phyloP scores from a whole-genome alignment of 768 basidiomycete genomes.

The Amanita jacksonii region DNA sequence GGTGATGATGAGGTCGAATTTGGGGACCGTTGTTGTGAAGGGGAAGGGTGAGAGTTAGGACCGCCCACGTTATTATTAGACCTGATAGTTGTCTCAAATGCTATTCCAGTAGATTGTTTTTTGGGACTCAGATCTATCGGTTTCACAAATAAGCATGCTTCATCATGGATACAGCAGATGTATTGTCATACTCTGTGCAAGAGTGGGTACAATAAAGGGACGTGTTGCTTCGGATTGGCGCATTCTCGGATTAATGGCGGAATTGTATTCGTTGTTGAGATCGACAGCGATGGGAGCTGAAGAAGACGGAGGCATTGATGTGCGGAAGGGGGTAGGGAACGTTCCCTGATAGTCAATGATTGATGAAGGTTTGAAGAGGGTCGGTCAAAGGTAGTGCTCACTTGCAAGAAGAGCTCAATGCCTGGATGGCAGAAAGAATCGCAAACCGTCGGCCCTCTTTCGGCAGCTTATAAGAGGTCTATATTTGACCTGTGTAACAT shows the following conservation, averaged over 20 bases:
- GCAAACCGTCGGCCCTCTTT: neutral
- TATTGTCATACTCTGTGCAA: neutral
- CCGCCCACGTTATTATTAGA: constrained; percentile 6
- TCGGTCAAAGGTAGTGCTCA: too few species aligned
- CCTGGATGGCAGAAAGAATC: neutral
- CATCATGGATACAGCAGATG: neutral
- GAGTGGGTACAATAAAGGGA: neutral
- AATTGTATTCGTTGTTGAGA: neutral
- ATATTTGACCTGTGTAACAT: constrained; percentile 1
- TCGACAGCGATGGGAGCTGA: neutral
- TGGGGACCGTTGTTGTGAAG: constrained; percentile 10
- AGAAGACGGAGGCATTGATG: too few species aligned
- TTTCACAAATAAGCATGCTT: neutral
- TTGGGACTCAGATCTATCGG: neutral
- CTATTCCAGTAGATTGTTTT: constrained; percentile 3
- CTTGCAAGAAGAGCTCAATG: too few species aligned
- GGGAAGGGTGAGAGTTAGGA: neutral
- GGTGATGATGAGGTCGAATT: constrained; percentile 19
- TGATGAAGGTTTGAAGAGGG: too few species aligned
- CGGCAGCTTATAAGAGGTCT: constrained; percentile 2
- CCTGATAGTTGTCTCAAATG: neutral
- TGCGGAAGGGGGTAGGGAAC: too few species aligned
- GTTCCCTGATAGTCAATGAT: too few species aligned
- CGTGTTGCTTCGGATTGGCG: neutral
- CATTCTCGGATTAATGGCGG: neutral